Evolutionary conservation across 805 yeast species (phyloP), one percentile per base, ranked within the genome.

Genomic region (Candida lessepsii): DNA sequence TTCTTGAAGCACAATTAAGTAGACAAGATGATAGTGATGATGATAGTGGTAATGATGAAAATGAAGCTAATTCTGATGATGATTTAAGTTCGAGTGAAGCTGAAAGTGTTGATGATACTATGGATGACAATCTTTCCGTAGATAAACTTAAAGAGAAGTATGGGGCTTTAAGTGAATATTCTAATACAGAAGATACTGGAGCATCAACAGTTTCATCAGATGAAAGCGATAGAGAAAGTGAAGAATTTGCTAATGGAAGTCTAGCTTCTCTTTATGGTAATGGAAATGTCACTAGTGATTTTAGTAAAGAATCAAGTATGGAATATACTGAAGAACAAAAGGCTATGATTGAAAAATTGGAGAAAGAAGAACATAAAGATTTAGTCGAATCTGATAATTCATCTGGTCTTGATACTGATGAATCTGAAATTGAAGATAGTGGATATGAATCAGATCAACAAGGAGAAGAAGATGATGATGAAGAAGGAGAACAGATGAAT

Each of bases 1-100:
- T 91, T 25, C 69, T 91, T 20, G 96, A 89, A 46, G 95, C 96
- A 1, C 95, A 91, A 48, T 60, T 85, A 41, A 78, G 76, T 21
- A 71, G 71, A 38, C 52, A 65, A 11, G 58, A 67, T 6, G 65
- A 60, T 14, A 54, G 49, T 16, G 42, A 42, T 15, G 42, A 37
- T 10, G 47, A 41, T 27, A 54, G 50, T 18, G 41, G 39, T 18
- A 40, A 39, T 9, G 39, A 49, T 4, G 45, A 42, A 13, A 26
- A 18, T 28, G 17, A 5, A 5, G 5, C 19, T n/a, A 13, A 28
- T 54, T 50, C 59, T 1, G 63, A 58, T 26, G 55, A 41, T 33
- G 48, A 33, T 23, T 43, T 54, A 18, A 45, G 48, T 11, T 42
- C 55, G 3, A 41, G 38, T 17, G 36, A 41, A 4, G 17, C 15